These are phyloP conservation scores for Carnegiea gigantea DNA, from an alignment of 179 eudicot species.

Conservation along the genomic window DNA sequence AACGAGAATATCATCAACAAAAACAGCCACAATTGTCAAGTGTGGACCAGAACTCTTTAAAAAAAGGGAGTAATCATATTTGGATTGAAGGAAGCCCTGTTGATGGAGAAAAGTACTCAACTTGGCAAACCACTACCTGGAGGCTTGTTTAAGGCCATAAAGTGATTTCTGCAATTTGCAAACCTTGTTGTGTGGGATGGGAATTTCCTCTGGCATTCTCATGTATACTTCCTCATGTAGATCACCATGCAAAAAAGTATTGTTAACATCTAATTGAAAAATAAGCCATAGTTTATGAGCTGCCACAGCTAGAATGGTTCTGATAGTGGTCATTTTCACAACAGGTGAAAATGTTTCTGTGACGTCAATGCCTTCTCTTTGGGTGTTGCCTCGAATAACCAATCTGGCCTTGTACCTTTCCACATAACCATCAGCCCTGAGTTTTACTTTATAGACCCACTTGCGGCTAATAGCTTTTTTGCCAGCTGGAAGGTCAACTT, in stretches of 20 bases:
- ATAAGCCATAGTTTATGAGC: background rate
- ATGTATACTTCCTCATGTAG: no score
- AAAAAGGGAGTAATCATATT: background rate
- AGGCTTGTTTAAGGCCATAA: background rate
- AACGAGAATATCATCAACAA: background rate
- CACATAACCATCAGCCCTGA: background rate
- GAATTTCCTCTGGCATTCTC: no score
- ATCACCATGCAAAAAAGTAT: no score
- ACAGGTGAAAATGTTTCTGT: background rate
- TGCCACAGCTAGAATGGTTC: background rate
- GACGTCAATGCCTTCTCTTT: background rate
- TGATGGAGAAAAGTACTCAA: background rate
- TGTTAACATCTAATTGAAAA: no score
- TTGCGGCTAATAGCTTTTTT: no score
- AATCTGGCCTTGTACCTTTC: background rate
- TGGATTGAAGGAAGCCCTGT: background rate
- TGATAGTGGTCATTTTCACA: background rate
- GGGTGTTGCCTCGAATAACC: background rate
- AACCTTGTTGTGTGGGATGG: no score
- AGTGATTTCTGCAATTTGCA: no score
- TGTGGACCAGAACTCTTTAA: background rate
- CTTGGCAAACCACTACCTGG: background rate
- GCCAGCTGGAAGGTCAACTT: no score
- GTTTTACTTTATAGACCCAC: background rate
- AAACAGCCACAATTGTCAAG: background rate